phyloP scores from a whole-genome alignment of 768 basidiomycete genomes.

The Antrodiella citrinella region DNA sequence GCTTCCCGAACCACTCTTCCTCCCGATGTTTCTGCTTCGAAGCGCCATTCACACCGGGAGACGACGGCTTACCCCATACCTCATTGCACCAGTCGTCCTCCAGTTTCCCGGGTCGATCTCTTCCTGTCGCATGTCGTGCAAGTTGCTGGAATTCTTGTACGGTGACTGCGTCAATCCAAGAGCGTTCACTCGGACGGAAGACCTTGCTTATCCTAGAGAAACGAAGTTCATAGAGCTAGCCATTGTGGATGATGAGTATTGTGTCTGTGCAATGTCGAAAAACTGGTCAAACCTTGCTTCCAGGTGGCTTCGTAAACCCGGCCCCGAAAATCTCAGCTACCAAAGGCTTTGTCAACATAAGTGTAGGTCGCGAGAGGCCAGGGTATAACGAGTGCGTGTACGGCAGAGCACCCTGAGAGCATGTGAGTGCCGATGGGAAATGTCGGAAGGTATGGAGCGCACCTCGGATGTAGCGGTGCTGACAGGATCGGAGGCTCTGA shows the following conservation, averaged over 20 bases:
- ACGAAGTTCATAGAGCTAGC: constrained; percentile 79
- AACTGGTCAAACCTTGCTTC: constrained; percentile 36
- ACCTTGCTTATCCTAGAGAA: constrained; percentile 76
- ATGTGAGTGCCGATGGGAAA: neutral
- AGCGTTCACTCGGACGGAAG: constrained; percentile 50
- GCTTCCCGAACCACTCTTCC: constrained; percentile 35
- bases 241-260: neutral
- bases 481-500: constrained; percentile 38
- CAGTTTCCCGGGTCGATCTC: constrained; percentile 42
- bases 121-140: constrained; percentile 47
- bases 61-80: constrained; percentile 33
- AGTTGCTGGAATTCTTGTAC: constrained; percentile 44
- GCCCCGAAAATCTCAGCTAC: constrained; percentile 74
- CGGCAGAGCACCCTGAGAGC: constrained; percentile 24
- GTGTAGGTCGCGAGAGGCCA: constrained; percentile 41
- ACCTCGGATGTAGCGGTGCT: constrained; percentile 19
- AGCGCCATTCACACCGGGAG: constrained; percentile 30
- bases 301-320: constrained; percentile 67
- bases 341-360: constrained; percentile 54
- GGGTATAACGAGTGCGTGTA: constrained; percentile 48
- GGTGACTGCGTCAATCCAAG: constrained; percentile 50
- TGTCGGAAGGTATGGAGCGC: constrained; percentile 11
- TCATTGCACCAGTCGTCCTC: constrained; percentile 36
- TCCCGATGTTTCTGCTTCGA: constrained; percentile 31
- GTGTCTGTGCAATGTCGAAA: neutral